Conservation (phyloP, 2,329 filamentous ascomycete genomes). For the Drechmeria coniospora region DNA sequence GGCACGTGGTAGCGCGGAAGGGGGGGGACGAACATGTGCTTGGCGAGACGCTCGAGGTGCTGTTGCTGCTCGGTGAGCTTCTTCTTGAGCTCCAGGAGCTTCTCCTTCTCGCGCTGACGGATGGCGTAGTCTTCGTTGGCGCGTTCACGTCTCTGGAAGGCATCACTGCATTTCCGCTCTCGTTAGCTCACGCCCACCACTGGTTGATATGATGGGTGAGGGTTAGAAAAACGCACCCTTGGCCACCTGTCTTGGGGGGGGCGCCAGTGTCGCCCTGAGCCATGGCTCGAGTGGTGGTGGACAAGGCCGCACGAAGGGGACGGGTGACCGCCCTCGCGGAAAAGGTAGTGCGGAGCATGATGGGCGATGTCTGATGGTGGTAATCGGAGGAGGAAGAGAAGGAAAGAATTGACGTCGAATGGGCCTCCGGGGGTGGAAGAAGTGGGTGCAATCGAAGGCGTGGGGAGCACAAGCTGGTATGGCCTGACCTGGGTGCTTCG, state of each 20-base stretch:
- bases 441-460: background rate
- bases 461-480: no score
- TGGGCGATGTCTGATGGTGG: no score
- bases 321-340: conserved; percentile 37
- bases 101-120: conserved; percentile 75
- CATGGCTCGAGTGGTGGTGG: conserved; percentile 48
- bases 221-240: conserved; percentile 31
- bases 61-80: conserved; percentile 63
- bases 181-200: conserved; percentile 4
- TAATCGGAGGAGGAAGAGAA: conserved; percentile 4
- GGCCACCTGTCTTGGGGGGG: conserved; percentile 36
- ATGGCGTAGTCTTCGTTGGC: conserved; percentile 78
- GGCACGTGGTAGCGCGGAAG: background rate
- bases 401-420: conserved; percentile 4
- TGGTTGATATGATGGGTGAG: no score
- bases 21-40: conserved; percentile 56
- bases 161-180: conserved; percentile 44
- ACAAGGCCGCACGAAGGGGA: conserved; percentile 43
- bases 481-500: conserved; percentile 3
- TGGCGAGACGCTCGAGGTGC: conserved; percentile 71
- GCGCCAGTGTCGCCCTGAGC: conserved; percentile 54
- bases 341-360: conserved; percentile 54
- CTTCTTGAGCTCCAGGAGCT: conserved; percentile 63
- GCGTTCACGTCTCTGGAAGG: conserved; percentile 83
- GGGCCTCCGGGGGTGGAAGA: conserved; percentile 2